These are phyloP conservation scores for Nevesoporus exiguus DNA, from an alignment of 768 basidiomycete species.

Conservation along the genomic window DNA sequence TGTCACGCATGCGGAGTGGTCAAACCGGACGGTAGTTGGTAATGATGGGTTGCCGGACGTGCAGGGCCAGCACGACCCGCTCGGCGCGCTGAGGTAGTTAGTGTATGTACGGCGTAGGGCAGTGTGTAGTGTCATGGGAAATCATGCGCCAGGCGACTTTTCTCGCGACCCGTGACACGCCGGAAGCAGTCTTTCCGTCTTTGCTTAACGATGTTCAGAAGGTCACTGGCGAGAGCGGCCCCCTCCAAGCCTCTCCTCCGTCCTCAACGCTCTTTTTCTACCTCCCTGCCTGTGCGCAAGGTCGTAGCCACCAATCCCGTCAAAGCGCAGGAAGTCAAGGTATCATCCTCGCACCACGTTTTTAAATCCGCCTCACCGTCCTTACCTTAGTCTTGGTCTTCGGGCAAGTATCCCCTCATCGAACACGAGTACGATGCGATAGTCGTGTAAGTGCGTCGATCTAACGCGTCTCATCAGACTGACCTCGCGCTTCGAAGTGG, in stretches of 20 bases:
- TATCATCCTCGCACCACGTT: conserved; percentile 29
- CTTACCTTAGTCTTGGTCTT: conserved; percentile 59
- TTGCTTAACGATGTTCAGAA: conserved; percentile 55
- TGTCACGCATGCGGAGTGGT: conserved; percentile 1
- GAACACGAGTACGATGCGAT: conserved; percentile 99
- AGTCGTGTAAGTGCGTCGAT: conserved; percentile 77
- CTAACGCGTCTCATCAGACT: conserved; percentile 8
- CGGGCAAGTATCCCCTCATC: conserved; percentile 91
- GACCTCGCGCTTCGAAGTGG: conserved; percentile 52
- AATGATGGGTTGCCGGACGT: conserved; percentile 7
- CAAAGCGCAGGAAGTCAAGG: conserved; percentile 81
- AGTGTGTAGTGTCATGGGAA: conserved; percentile 18
- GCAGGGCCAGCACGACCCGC: conserved; percentile 25
- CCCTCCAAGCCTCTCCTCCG: conserved; percentile 43
- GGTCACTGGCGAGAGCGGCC: conserved; percentile 43
- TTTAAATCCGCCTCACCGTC: conserved; percentile 1
- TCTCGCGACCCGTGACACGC: conserved; percentile 14
- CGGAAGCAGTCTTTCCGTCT: conserved; percentile 7
- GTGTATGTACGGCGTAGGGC: neutral
- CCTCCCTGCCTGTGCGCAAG: conserved; percentile 55
- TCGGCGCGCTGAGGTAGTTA: conserved; percentile 30
- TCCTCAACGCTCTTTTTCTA: conserved; percentile 59
- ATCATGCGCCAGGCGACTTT: conserved; percentile 14
- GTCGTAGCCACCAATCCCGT: conserved; percentile 70
- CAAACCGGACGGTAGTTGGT: conserved; percentile 1